Evolutionary conservation across 1,284 basidiomycete species (phyloP).

Genomic region (Pisolithus thermaeus): DNA sequence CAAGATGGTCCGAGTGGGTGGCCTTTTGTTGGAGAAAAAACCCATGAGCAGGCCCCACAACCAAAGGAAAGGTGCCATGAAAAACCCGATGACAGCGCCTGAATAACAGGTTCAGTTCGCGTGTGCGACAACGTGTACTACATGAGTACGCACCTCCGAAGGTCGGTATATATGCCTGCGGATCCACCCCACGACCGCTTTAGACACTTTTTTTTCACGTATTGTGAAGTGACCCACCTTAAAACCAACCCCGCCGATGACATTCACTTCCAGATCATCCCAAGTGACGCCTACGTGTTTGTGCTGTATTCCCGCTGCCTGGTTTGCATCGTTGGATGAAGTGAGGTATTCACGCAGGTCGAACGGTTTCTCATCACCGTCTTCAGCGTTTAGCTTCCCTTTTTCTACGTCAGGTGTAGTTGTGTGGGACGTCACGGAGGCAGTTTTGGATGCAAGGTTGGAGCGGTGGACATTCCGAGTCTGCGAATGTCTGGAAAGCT

Average conservation of each 20-base stretch:
- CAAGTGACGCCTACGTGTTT: slow-evolving; percentile 83
- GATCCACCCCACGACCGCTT: neutral
- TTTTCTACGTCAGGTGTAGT: slow-evolving; percentile 43
- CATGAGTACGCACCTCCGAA: slow-evolving; percentile 44
- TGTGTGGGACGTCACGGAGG: slow-evolving; percentile 11
- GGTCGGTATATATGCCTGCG: slow-evolving; percentile 60
- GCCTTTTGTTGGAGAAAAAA: slow-evolving; percentile 51
- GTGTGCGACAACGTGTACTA: slow-evolving; percentile 1
- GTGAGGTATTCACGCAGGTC: slow-evolving; percentile 74
- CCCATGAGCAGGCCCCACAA: slow-evolving; percentile 45
- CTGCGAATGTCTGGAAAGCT: slow-evolving; percentile 25
- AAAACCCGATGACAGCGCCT: slow-evolving; percentile 59
- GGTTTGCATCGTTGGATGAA: slow-evolving; percentile 59
- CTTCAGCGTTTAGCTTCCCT: slow-evolving; percentile 17
- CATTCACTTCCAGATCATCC: slow-evolving; percentile 70
- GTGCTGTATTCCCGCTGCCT: slow-evolving; percentile 70
- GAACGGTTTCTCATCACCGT: slow-evolving; percentile 36
- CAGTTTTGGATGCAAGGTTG: slow-evolving; percentile 17
- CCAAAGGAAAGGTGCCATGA: slow-evolving; percentile 49
- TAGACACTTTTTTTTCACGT: neutral
- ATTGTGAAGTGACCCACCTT: slow-evolving; percentile 38
- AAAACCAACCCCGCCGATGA: slow-evolving; percentile 53
- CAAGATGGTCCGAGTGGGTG: slow-evolving; percentile 51
- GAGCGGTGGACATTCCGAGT: slow-evolving; percentile 15
- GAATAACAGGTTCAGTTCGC: slow-evolving; percentile 16